Percentiles rank a stretch among this genome's conserved stretches.
phyloP scores from a whole-genome alignment of 805 yeast species.

The Candida peoriensis region DNA sequence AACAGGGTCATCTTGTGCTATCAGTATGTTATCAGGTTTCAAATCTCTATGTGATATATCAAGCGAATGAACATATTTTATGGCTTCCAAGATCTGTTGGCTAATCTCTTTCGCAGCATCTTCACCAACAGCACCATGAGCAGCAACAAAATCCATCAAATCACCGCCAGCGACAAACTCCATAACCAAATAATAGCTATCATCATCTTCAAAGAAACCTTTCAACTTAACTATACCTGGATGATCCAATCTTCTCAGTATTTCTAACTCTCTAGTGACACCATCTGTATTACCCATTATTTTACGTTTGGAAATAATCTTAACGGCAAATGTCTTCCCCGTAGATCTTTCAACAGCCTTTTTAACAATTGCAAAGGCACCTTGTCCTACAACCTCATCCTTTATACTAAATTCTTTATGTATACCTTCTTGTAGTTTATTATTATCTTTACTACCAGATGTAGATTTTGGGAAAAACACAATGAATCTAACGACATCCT shows the following conservation, averaged over 20 bases:
- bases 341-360: constrained; percentile 83
- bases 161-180: constrained; percentile 97
- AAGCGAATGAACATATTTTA: constrained; percentile 78
- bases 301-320: constrained; percentile 79
- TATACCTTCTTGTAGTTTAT: constrained; percentile 39
- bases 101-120: constrained; percentile 84
- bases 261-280: constrained; percentile 80
- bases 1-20: constrained; percentile 88
- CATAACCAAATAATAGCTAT: constrained; percentile 84
- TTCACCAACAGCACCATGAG: constrained; percentile 88
- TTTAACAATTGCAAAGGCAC: constrained; percentile 96
- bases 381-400: constrained; percentile 88
- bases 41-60: constrained; percentile 96
- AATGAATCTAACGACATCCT: constrained; percentile 53
- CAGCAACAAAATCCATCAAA: constrained; percentile 93
- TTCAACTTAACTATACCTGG: constrained; percentile 79
- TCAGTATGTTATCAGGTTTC: constrained; percentile 92
- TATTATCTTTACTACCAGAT: constrained; percentile 12
- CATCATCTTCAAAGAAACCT: constrained; percentile 80
- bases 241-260: constrained; percentile 72
- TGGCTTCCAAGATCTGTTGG: constrained; percentile 77
- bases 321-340: constrained; percentile 86
- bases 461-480: constrained; percentile 30
- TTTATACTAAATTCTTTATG: constrained; percentile 68
- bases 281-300: constrained; percentile 76